Evolutionary conservation across 164 flowering plant species (phyloP), one percentile per base, ranked within the genome.

Genomic region (Buxus sempervirens): DNA sequence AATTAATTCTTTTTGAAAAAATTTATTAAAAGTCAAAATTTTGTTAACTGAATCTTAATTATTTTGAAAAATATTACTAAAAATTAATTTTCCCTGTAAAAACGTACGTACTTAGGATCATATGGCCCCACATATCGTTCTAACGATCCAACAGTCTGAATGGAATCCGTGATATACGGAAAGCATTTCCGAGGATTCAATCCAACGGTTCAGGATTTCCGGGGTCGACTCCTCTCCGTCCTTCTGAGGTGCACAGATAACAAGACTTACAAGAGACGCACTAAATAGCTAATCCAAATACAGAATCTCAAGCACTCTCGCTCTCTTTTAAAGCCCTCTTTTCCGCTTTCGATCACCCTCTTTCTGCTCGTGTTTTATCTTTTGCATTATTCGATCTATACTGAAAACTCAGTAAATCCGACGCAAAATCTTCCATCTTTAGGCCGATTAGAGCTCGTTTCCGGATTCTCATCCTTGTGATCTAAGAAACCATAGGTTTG

Each of bases 151-250:
- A 82, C 83, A 84, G 79, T 19, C 66, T 24, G 16, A 14, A 26
- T 65, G 49, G 20, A 22, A 65, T 69, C 82, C 85, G 78, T 73
- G 51, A 75, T 70, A 63, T 20, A 72, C 81, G 85, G 81, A 81
- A 73, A 71, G 48, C 74, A 63, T 70, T 77, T 32, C 69, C 69
- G 45, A 53, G 58, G 59, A 60, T 58, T 22, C 32, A 20, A 73
- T 82, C 85, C 73, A 58, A 86, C 88, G 87, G 87, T 70, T 26
- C 58, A 42, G n/a, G 54, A 16, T 66, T 56, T 21, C 82, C 76
- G 74, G 27, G 68, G 81, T 85, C 76, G 81, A 83, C 86, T 78
- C 78, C n/a, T n/a, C 20, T 15, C 51, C 25, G 64, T 78, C 66
- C 32, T 74, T 45, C 20, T 49, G 24, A 48, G 27, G 21, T 20